Evolutionary conservation across 768 basidiomycete species (phyloP).

Genomic region (Daedaleopsis nitida): DNA sequence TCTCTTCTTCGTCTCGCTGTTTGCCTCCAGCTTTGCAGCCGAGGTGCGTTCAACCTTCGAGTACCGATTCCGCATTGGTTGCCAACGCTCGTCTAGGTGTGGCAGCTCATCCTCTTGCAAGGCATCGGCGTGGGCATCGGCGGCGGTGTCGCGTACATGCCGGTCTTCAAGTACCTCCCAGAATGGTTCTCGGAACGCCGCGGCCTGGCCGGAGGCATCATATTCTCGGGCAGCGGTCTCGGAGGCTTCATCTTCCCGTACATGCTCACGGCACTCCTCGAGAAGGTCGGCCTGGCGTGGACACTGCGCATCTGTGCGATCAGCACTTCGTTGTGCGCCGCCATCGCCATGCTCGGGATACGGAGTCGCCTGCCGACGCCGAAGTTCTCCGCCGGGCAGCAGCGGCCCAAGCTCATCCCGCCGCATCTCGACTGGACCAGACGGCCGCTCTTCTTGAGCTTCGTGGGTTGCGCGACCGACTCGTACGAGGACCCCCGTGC

Average conservation of each 20-base stretch:
- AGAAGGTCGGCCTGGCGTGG: constrained; percentile 20
- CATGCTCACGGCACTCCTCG: constrained; percentile 19
- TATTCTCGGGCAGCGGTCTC: constrained; percentile 22
- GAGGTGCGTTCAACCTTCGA: neutral
- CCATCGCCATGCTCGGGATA: constrained; percentile 16
- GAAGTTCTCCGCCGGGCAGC: constrained; percentile 3
- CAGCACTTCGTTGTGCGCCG: constrained; percentile 10
- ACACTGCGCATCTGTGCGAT: constrained; percentile 22
- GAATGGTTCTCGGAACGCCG: constrained; percentile 25
- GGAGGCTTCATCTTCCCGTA: constrained; percentile 25
- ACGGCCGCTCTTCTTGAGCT: constrained; percentile 15
- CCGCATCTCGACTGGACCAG: constrained; percentile 14
- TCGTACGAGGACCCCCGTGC: too few species aligned
- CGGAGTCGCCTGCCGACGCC: constrained; percentile 19
- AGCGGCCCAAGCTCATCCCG: constrained; percentile 15
- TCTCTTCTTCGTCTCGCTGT: constrained; percentile 15
- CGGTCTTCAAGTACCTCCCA: constrained; percentile 14
- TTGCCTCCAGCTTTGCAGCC: constrained; percentile 25
- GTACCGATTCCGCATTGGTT: neutral
- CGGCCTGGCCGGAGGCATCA: constrained; percentile 21
- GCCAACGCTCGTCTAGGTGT: constrained; percentile 20
- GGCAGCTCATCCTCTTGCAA: constrained; percentile 25
- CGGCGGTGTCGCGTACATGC: constrained; percentile 21
- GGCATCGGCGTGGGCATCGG: constrained; percentile 19
- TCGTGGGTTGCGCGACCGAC: constrained; percentile 7